Base-by-base conservation (phyloP, 257 asterid genomes). In the Solanum appendiculatum region DNA sequence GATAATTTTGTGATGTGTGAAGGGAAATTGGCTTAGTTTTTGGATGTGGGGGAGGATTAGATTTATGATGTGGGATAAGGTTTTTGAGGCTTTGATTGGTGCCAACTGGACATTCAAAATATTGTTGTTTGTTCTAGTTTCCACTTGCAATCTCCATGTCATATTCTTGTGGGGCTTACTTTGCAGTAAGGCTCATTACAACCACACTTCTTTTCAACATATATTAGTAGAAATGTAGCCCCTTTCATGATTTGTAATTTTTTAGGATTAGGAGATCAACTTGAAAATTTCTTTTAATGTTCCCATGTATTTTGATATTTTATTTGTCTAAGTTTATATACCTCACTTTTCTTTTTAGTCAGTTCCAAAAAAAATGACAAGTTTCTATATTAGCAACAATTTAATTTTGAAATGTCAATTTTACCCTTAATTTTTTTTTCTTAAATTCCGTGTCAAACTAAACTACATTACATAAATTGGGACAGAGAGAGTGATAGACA, bases 21-120 rank as follows among this genome's bases (percentile, higher is more conserved):
- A 87, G 89, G 91, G 60, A 63, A 82, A 69, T 89, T 87, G 85
- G 75, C 80, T 87, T 88, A 88, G 89, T 88, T 87, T 85, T 90
- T 80, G 85, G 89, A 66, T 82, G 82, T 84, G 72, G 42, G 87
- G 86, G 82, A 84, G 86, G 92, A 92, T 94, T 78, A 89, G 92
- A 91, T 92, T 90, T 88, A 34, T 86, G 92, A 88, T 90, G 86
- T 48, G 5, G 95, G 95, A 93, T 93, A 90, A 92, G 95, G 93
- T 34, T 27, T 56, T 89, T 54, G 89, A 86, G 95, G 92, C 5
- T 86, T 37, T 89, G 27, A 88, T 89, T 89, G 90, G 89, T 89
- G 94, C 96, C 94, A 92, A 25, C 29, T 87, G 88, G 89, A 84
- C 84, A 25, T 73, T 29, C 80, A 68, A 4, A 86, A 40, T 88